Conservation (phyloP, 2,329 filamentous ascomycete genomes). For the Alternaria infectoria region DNA sequence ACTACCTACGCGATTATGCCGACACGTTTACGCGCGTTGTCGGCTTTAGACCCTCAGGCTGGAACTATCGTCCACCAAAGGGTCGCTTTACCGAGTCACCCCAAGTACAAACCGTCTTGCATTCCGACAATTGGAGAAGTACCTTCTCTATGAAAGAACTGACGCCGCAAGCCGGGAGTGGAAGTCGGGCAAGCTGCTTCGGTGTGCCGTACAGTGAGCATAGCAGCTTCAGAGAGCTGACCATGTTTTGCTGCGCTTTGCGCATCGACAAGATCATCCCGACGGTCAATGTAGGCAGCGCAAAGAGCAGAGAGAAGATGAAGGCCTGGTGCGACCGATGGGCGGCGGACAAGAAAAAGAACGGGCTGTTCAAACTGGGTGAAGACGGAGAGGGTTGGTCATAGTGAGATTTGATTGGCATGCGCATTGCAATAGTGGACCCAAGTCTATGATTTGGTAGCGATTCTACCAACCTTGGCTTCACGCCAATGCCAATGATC, state of each 20-base stretch:
- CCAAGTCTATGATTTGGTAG: background rate
- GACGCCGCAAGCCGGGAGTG: slow-evolving; percentile 81
- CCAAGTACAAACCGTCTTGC: slow-evolving; percentile 68
- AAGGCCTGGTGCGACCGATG: slow-evolving; percentile 70
- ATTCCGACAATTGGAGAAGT: slow-evolving; percentile 75
- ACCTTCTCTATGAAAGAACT: slow-evolving; percentile 75
- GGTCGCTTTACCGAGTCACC: slow-evolving; percentile 68
- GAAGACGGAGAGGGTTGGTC: slow-evolving; percentile 22
- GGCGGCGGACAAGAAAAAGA: slow-evolving; percentile 67
- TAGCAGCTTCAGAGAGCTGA: slow-evolving; percentile 90
- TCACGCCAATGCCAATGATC: background rate
- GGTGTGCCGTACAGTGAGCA: slow-evolving; percentile 97
- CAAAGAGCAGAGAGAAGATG: slow-evolving; percentile 69
- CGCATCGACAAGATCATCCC: slow-evolving; percentile 89
- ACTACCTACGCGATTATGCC: slow-evolving; percentile 82
- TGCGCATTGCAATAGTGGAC: background rate
- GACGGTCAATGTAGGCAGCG: slow-evolving; percentile 83
- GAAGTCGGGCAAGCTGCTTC: slow-evolving; percentile 82
- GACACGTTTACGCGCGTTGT: slow-evolving; percentile 85
- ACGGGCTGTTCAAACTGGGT: slow-evolving; percentile 59
- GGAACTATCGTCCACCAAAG: slow-evolving; percentile 83
- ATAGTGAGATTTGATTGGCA: background rate
- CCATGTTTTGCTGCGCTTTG: slow-evolving; percentile 88
- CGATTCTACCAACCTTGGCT: background rate
- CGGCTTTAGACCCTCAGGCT: slow-evolving; percentile 90